A percentile compares a stretch with the other conserved stretches of the same genome.
These are phyloP conservation scores for Cyberlindnera samutprakarnensis DNA, from an alignment of 805 yeast genomes.

Conservation along the genomic window DNA sequence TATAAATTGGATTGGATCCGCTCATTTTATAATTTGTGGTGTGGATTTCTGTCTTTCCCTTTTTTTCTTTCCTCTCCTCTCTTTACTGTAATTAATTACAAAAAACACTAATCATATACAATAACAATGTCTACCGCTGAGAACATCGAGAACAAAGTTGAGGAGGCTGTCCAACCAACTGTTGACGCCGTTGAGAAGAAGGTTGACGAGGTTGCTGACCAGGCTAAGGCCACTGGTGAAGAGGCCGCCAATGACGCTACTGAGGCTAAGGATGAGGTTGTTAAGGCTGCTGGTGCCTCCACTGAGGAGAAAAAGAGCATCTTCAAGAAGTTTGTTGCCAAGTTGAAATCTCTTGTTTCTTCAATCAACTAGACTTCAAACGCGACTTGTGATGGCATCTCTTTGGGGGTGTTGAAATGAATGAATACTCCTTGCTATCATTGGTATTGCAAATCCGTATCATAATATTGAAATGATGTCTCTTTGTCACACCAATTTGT, in stretches of 20 bases:
- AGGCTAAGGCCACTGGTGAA: constrained; percentile 4
- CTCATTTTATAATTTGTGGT: too few relatives aligned
- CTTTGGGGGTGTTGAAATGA: too few relatives aligned
- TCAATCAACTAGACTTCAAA: constrained; percentile 3
- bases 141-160: constrained; percentile 14
- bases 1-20: too few relatives aligned
- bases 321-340: constrained; percentile 18
- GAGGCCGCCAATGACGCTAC: constrained; percentile 7
- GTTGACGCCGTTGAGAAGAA: constrained; percentile 12
- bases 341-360: constrained; percentile 12
- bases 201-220: constrained; percentile 9
- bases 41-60: constrained; percentile 2
- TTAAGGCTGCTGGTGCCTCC: constrained; percentile 9
- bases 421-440: background rate
- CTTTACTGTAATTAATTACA: background rate
- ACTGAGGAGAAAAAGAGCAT: constrained; percentile 14
- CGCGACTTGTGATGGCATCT: too few relatives aligned
- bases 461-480: too few relatives aligned
- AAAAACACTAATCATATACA: background rate
- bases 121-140: constrained; percentile 16
- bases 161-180: constrained; percentile 13
- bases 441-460: too few relatives aligned
- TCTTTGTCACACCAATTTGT: too few relatives aligned
- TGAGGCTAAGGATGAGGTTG: constrained; percentile 10
- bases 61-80: background rate